Conservation (phyloP, 306 rosid species). For the Trifolium pratense region DNA sequence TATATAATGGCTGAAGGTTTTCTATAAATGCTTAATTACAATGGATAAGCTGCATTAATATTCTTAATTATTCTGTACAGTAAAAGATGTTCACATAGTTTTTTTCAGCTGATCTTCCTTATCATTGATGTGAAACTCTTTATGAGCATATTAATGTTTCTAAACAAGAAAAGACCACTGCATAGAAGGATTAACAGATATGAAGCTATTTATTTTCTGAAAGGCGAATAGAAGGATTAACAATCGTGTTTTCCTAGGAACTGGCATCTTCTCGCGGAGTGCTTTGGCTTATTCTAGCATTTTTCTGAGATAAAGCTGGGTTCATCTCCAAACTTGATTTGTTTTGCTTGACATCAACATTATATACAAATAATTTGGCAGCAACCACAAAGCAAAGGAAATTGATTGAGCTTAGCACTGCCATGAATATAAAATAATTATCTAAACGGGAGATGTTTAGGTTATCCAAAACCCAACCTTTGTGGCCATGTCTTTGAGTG, state of each 20-base stretch:
- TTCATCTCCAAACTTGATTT: constrained; percentile 39
- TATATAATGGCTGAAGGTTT: neutral
- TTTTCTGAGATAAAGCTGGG: constrained; percentile 28
- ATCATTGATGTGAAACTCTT: constrained; percentile 5
- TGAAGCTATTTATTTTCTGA: no score
- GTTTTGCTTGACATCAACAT: constrained; percentile 45
- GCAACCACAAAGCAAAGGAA: constrained; percentile 59
- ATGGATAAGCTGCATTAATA: neutral
- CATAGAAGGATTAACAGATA: neutral
- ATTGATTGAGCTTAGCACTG: constrained; percentile 60
- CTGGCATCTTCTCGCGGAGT: neutral
- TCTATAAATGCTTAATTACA: neutral
- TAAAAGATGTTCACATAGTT: neutral
- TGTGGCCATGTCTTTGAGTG: constrained; percentile 50
- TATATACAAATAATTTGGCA: constrained; percentile 62
- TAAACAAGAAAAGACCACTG: neutral
- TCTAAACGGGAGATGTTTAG: constrained; percentile 65
- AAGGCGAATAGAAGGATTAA: neutral
- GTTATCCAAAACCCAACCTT: constrained; percentile 75
- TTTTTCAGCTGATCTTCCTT: neutral
- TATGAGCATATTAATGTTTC: neutral
- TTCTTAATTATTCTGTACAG: neutral
- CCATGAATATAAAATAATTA: constrained; percentile 61
- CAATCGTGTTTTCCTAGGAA: neutral
- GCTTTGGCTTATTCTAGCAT: neutral